Evolutionary conservation across 306 rosid genomes (phyloP).

Genomic region (Abrus precatorius): DNA sequence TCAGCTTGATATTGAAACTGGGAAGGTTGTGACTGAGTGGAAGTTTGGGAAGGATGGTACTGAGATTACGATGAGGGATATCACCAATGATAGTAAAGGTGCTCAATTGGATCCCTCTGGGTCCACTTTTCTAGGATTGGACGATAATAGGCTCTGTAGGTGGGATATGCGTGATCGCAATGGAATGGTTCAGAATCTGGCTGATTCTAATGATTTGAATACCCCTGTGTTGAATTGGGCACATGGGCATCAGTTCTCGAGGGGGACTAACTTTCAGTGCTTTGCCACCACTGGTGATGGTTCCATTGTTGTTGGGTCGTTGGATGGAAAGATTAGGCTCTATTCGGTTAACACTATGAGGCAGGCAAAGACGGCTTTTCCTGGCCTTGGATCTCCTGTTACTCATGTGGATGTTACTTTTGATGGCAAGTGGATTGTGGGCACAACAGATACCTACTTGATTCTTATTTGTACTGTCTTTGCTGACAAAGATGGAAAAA

Average conservation of each 20-base stretch:
- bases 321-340: conserved; percentile 93
- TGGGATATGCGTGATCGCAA: conserved; percentile 99
- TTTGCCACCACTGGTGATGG: conserved; percentile 98
- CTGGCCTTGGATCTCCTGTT: conserved; percentile 96
- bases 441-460: conserved; percentile 87
- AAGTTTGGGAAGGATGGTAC: conserved; percentile 90
- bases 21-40: conserved; percentile 94
- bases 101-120: conserved; percentile 97
- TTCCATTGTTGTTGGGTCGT: conserved; percentile 92
- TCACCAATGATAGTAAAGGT: conserved; percentile 87
- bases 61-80: conserved; percentile 94
- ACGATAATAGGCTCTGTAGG: conserved; percentile 95
- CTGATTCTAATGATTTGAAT: conserved; percentile 44
- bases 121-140: conserved; percentile 92
- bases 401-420: conserved; percentile 94
- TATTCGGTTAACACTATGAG: conserved; percentile 91
- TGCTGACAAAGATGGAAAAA: conserved; percentile 85
- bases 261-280: conserved; percentile 97
- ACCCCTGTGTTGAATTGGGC: conserved; percentile 89
- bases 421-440: conserved; percentile 98
- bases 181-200: conserved; percentile 93
- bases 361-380: conserved; percentile 93
- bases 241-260: conserved; percentile 93
- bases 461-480: conserved; percentile 83
- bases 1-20: conserved; percentile 93